phyloP scores from a whole-genome alignment of 2,329 filamentous ascomycete species.

The Neophaeococcomyces mojaviensis region DNA sequence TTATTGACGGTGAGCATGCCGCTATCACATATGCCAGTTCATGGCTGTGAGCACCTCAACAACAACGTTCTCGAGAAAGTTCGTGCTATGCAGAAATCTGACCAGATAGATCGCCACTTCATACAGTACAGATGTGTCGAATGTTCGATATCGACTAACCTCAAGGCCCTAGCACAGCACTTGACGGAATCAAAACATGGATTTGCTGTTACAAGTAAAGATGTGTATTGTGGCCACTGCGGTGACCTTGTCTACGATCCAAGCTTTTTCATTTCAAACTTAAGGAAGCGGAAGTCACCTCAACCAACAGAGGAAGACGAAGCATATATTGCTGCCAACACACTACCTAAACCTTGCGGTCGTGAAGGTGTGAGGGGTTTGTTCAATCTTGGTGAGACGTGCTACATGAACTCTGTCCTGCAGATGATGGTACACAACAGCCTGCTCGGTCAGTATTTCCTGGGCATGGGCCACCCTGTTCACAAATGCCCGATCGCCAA shows the following conservation, averaged over 20 bases:
- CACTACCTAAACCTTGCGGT: conserved; percentile 61
- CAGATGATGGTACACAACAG: conserved; percentile 93
- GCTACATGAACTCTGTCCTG: conserved; percentile 93
- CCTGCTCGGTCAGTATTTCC: conserved; percentile 81
- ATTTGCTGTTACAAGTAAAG: conserved; percentile 18
- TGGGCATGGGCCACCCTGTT: conserved; percentile 79
- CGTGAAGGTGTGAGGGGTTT: conserved; percentile 84
- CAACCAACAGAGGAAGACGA: conserved; percentile 54
- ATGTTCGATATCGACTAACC: conserved; percentile 16
- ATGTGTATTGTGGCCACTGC: conserved; percentile 20
- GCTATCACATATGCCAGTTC: conserved; percentile 14
- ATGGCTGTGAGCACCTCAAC: conserved; percentile 23
- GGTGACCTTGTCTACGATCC: conserved; percentile 22
- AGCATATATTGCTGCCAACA: conserved; percentile 20
- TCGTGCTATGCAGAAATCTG: conserved; percentile 11
- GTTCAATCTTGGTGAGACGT: conserved; percentile 97
- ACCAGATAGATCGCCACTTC: conserved; percentile 12
- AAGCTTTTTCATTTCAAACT: conserved; percentile 9
- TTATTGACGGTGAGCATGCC: no score
- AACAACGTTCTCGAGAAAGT: conserved; percentile 16
- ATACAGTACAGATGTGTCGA: conserved; percentile 20
- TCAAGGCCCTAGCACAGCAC: conserved; percentile 18
- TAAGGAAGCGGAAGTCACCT: conserved; percentile 31
- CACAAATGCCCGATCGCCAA: conserved; percentile 56
- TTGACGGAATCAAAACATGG: conserved; percentile 18